These are phyloP conservation scores for Udeniomyces megalosporus DNA, from an alignment of 768 basidiomycete species.

Conservation along the genomic window DNA sequence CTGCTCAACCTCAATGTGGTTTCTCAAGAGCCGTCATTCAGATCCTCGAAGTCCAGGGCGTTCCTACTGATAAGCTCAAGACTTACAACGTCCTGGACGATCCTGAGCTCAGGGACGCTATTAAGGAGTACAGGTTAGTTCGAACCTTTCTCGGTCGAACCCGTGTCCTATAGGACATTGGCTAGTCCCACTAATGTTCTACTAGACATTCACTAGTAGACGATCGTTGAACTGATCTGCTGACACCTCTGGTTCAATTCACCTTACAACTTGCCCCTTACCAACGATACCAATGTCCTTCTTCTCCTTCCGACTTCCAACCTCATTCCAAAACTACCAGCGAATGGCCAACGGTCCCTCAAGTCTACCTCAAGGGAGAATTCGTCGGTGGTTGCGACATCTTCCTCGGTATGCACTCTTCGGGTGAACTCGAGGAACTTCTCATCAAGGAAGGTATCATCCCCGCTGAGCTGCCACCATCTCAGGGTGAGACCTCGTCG, in stretches of 20 bases:
- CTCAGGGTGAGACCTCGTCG: too few relatives aligned
- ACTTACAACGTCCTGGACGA: slow-evolving; percentile 85
- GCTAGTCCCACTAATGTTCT: too few relatives aligned
- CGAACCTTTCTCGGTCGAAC: background rate
- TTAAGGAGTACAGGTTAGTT: slow-evolving; percentile 93
- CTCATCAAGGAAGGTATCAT: slow-evolving; percentile 57
- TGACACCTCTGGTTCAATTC: too few relatives aligned
- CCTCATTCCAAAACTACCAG: slow-evolving; percentile 33
- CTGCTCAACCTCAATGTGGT: slow-evolving; percentile 69
- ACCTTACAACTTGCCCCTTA: too few relatives aligned
- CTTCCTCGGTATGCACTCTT: slow-evolving; percentile 84
- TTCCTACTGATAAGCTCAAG: slow-evolving; percentile 34
- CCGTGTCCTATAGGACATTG: background rate
- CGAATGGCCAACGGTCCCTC: slow-evolving; percentile 96
- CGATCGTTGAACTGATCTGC: too few relatives aligned
- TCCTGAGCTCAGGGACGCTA: slow-evolving; percentile 58
- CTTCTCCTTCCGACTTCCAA: background rate
- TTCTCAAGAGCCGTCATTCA: slow-evolving; percentile 91
- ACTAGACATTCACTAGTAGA: too few relatives aligned
- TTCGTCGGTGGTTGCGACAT: slow-evolving; percentile 98
- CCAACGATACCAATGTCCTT: background rate
- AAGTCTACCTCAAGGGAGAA: slow-evolving; percentile 84
- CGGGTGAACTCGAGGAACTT: slow-evolving; percentile 74
- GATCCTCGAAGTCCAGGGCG: slow-evolving; percentile 49
- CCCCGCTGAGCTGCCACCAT: slow-evolving; percentile 36